Evolutionary conservation across 305 asterid genomes (phyloP).

Genomic region (Withania somnifera): DNA sequence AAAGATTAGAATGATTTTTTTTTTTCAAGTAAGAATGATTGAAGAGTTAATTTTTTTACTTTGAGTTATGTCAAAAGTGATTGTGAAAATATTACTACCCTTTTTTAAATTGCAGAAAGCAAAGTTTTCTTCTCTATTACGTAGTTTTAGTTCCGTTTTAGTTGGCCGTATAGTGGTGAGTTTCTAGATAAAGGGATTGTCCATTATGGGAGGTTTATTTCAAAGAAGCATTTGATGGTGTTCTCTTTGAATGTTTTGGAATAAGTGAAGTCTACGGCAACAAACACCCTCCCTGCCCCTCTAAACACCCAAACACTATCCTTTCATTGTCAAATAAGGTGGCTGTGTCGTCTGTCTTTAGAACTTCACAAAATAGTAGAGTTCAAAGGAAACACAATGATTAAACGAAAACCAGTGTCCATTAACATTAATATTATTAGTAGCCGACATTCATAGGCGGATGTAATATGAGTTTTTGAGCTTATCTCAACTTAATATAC

Average conservation of each 20-base stretch:
- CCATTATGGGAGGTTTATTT: not conserved
- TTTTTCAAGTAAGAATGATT: no score
- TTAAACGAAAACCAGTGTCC: not conserved
- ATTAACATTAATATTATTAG: not conserved
- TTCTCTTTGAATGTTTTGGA: not conserved
- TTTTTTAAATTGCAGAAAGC: no score
- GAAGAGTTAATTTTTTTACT: no score
- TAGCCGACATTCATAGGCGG: not conserved
- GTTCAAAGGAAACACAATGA: not conserved
- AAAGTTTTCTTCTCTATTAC: no score
- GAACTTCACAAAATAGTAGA: not conserved
- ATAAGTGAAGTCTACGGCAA: not conserved
- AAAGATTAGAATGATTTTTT: no score
- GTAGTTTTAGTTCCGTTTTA: no score
- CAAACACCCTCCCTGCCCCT: not conserved
- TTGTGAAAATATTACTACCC: no score
- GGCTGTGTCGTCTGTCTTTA: not conserved
- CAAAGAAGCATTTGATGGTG: not conserved
- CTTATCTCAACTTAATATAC: not conserved
- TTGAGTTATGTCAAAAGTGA: no score
- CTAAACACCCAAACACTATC: not conserved
- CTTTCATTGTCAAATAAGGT: not conserved
- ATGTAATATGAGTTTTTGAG: not conserved
- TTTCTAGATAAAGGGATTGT: not conserved
- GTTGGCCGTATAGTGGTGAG: not conserved